Conservation (phyloP, 192 early-diverging fungal species). For the Entophlyctis luteolus region DNA sequence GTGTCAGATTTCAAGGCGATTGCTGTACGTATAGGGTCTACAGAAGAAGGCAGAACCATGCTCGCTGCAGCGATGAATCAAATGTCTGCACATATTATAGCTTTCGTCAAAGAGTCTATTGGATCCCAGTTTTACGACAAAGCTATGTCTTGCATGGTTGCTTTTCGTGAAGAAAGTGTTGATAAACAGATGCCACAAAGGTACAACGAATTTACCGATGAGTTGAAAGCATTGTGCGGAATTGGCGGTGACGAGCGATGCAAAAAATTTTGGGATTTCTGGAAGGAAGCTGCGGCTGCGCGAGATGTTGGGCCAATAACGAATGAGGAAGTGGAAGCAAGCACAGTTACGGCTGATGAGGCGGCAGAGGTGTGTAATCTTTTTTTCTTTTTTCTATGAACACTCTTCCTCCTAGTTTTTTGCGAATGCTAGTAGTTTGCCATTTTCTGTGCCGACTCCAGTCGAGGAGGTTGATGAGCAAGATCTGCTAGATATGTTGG, state of each 20-base stretch:
- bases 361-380: constrained; percentile 47
- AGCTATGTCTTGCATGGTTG: constrained; percentile 52
- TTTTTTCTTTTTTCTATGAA: background rate
- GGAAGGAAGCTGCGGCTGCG: constrained; percentile 9
- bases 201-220: constrained; percentile 54
- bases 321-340: constrained; percentile 37
- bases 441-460: background rate
- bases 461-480: constrained; percentile 39
- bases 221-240: constrained; percentile 38
- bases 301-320: constrained; percentile 49
- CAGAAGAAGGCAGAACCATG: constrained; percentile 31
- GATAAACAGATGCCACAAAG: constrained; percentile 33
- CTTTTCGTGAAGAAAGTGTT: constrained; percentile 39
- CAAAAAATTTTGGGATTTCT: constrained; percentile 52
- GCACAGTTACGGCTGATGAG: constrained; percentile 41
- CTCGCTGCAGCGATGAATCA: constrained; percentile 44
- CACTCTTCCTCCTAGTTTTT: constrained; percentile 15
- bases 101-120: constrained; percentile 50
- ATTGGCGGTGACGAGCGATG: constrained; percentile 25
- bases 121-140: constrained; percentile 55
- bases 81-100: constrained; percentile 48
- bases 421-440: background rate
- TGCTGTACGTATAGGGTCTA: constrained; percentile 48
- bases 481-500: constrained; percentile 43
- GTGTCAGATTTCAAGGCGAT: constrained; percentile 61